Conservation (phyloP, 441 rosid genomes). For the Adansonia rubrostipa region DNA sequence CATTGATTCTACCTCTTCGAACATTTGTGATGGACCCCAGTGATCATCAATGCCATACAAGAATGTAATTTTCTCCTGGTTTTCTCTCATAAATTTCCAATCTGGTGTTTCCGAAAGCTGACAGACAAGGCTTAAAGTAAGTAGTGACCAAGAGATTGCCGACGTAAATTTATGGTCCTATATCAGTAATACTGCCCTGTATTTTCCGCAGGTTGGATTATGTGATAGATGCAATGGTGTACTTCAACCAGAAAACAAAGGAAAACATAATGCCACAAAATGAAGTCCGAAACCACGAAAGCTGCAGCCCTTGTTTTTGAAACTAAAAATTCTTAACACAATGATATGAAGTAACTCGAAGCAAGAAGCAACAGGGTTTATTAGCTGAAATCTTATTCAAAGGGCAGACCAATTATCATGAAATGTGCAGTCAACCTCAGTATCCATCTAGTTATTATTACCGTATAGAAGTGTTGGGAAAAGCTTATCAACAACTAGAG, state of each 20-base stretch:
- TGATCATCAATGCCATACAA: constrained; percentile 83
- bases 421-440: neutral
- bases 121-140: constrained; percentile 36
- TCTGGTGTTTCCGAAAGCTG: constrained; percentile 76
- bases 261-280: constrained; percentile 13
- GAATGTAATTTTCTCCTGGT: constrained; percentile 59
- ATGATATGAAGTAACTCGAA: neutral
- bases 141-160: constrained; percentile 11
- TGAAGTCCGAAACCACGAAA: constrained; percentile 1
- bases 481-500: neutral
- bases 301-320: neutral
- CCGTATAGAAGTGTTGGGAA: neutral
- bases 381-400: constrained; percentile 1
- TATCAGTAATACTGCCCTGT: neutral
- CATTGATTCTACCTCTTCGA: constrained; percentile 63
- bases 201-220: neutral
- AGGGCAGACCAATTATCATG: neutral
- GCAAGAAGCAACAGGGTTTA: neutral
- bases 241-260: neutral
- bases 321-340: neutral
- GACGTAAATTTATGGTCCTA: neutral
- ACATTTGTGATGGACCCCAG: constrained; percentile 85
- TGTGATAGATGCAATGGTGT: neutral
- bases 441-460: constrained; percentile 7
- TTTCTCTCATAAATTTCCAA: constrained; percentile 74